These are phyloP conservation scores for Claviceps citrina DNA, from an alignment of 2,329 filamentous ascomycete genomes.

Conservation along the genomic window DNA sequence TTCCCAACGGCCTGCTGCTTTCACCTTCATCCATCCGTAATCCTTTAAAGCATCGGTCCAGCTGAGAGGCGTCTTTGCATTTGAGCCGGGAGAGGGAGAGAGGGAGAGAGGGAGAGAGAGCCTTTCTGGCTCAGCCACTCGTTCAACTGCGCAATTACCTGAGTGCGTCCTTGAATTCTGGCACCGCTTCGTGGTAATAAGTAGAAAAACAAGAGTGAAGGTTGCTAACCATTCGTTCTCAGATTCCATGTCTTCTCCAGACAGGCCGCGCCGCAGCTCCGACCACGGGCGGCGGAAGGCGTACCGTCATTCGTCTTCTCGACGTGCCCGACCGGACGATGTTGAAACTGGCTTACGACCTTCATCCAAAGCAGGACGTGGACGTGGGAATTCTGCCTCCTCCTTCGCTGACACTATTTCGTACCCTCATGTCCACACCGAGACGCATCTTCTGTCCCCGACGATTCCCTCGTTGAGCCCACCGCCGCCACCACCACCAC, in stretches of 20 bases:
- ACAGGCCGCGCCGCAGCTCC: slow-evolving; percentile 48
- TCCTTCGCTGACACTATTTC: slow-evolving; percentile 44
- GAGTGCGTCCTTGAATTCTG: background rate
- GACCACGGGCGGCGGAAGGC: slow-evolving; percentile 44
- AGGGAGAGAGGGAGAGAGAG: background rate
- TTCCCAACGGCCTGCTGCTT: background rate
- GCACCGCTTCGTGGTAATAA: background rate
- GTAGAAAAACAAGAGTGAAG: background rate
- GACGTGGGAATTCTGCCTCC: slow-evolving; percentile 40
- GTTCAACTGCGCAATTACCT: background rate
- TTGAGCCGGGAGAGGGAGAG: background rate
- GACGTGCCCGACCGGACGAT: slow-evolving; percentile 51
- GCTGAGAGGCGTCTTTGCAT: background rate
- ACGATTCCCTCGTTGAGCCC: slow-evolving; percentile 20
- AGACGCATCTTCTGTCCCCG: slow-evolving; percentile 39
- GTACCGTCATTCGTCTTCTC: slow-evolving; percentile 53
- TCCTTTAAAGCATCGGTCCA: background rate
- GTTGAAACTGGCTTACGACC: slow-evolving; percentile 48
- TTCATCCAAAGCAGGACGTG: slow-evolving; percentile 26
- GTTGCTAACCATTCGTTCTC: slow-evolving; percentile 9
- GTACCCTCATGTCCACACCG: slow-evolving; percentile 39
- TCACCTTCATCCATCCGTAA: background rate
- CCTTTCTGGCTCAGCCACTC: background rate
- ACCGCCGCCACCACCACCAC: slow-evolving; percentile 8
- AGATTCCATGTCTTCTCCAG: slow-evolving; percentile 42